These are phyloP conservation scores for Starmerella powellii DNA, from an alignment of 805 yeast species.

Conservation along the genomic window DNA sequence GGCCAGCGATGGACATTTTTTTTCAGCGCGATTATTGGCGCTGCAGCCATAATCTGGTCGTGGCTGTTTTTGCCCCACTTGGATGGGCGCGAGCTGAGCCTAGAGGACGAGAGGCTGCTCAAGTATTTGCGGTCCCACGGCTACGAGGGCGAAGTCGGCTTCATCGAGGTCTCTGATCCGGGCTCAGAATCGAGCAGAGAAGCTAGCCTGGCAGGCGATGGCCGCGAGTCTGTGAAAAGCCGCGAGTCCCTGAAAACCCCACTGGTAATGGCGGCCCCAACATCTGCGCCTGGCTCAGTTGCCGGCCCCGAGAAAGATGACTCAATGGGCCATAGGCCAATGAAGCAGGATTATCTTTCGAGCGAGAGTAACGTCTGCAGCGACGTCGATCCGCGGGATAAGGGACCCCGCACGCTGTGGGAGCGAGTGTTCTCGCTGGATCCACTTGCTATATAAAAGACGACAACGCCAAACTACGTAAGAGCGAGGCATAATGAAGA, in stretches of 20 bases:
- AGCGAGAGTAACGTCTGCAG: too few relatives aligned
- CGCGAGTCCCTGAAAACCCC: background rate
- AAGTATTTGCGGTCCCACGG: constrained; percentile 47
- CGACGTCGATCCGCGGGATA: too few relatives aligned
- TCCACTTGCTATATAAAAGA: constrained; percentile 6
- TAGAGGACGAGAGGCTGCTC: constrained; percentile 52
- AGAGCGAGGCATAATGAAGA: too few relatives aligned
- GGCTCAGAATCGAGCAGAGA: too few relatives aligned
- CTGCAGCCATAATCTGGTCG: constrained; percentile 49
- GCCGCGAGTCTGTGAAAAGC: background rate
- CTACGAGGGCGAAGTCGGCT: constrained; percentile 40
- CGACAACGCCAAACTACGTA: too few relatives aligned
- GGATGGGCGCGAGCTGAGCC: constrained; percentile 50
- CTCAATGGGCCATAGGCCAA: too few relatives aligned
- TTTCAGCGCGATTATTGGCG: constrained; percentile 62
- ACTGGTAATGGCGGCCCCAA: background rate
- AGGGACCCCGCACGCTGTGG: constrained; percentile 4
- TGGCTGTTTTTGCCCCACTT: constrained; percentile 56
- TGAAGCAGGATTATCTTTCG: too few relatives aligned
- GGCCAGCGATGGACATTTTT: constrained; percentile 70
- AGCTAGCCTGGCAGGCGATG: background rate
- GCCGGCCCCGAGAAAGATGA: too few relatives aligned
- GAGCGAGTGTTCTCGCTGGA: constrained; percentile 12
- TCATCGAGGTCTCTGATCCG: background rate
- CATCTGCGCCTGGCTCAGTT: background rate